Conservation (phyloP, 805 yeast species). For the Maudiozyma turicensis region DNA sequence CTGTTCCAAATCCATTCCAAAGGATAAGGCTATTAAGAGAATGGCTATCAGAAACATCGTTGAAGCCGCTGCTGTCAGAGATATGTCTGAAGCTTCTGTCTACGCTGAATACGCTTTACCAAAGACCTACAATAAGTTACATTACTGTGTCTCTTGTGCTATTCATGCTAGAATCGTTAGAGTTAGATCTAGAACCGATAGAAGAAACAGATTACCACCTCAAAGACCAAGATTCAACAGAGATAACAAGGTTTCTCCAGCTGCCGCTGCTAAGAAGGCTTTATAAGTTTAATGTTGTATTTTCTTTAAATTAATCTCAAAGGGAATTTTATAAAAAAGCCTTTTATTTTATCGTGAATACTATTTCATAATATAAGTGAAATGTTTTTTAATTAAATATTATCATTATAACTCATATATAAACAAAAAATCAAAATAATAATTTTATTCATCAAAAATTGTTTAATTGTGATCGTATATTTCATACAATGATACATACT, state of each 20-base stretch:
- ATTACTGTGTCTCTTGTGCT: constrained; percentile 99
- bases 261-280: constrained; percentile 95
- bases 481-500: too few relatives aligned
- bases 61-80: constrained; percentile 99
- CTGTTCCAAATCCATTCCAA: constrained; percentile 99
- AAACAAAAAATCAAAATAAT: too few relatives aligned
- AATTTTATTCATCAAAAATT: too few relatives aligned
- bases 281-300: constrained; percentile 28
- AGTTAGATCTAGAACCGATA: constrained; percentile 98
- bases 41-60: constrained; percentile 99
- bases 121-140: constrained; percentile 98
- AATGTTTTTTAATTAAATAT: too few relatives aligned
- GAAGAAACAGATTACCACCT: constrained; percentile 99
- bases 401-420: too few relatives aligned
- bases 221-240: constrained; percentile 97
- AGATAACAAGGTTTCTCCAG: constrained; percentile 93
- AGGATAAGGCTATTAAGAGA: constrained; percentile 99
- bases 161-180: constrained; percentile 99
- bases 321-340: too few relatives aligned
- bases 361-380: too few relatives aligned
- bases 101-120: constrained; percentile 99
- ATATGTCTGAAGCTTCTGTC: constrained; percentile 98
- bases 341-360: too few relatives aligned
- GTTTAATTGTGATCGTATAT: too few relatives aligned
- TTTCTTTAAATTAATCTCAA: not conserved